These are phyloP conservation scores for Leptomonas seymouri DNA, from an alignment of 208 protist genomes.

Conservation along the genomic window DNA sequence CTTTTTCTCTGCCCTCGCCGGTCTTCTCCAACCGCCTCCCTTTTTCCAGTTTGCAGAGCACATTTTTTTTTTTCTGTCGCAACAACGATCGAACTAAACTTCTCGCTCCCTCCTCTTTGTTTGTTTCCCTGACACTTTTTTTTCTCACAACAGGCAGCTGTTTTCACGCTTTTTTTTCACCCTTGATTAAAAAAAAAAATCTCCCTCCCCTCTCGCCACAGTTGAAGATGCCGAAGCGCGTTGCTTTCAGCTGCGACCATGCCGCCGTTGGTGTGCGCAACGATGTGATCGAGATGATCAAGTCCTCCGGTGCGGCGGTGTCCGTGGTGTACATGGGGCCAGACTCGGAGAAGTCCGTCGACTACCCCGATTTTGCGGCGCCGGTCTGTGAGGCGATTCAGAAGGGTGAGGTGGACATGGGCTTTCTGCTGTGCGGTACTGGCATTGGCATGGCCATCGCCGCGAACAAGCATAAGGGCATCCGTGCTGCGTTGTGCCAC, in stretches of 20 bases:
- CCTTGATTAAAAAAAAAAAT: too few species aligned
- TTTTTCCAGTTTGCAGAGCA: neutral
- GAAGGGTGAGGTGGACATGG: slow-evolving; percentile 61
- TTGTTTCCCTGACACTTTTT: neutral
- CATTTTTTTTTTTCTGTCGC: neutral
- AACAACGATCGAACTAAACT: too few species aligned
- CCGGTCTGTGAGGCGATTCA: slow-evolving; percentile 67
- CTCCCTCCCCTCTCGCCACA: neutral
- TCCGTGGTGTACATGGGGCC: slow-evolving; percentile 81
- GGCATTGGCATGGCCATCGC: slow-evolving; percentile 96
- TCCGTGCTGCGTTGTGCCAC: slow-evolving; percentile 94
- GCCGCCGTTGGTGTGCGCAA: slow-evolving; percentile 57
- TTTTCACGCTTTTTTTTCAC: slow-evolving; percentile 11
- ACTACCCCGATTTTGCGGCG: slow-evolving; percentile 95
- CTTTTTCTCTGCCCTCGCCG: slow-evolving; percentile 7
- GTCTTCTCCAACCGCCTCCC: slow-evolving; percentile 1
- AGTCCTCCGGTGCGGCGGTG: slow-evolving; percentile 41
- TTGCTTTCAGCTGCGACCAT: slow-evolving; percentile 93
- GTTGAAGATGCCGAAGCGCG: slow-evolving; percentile 50
- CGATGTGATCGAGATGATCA: slow-evolving; percentile 74
- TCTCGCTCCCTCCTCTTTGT: neutral
- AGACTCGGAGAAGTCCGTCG: slow-evolving; percentile 53
- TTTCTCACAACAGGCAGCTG: neutral
- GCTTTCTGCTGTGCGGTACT: slow-evolving; percentile 93
- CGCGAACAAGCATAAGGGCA: slow-evolving; percentile 93